Evolutionary conservation across 148 eudicot species (phyloP), one percentile per base, ranked within the genome.

Genomic region (Fagopyrum homotropicum): DNA sequence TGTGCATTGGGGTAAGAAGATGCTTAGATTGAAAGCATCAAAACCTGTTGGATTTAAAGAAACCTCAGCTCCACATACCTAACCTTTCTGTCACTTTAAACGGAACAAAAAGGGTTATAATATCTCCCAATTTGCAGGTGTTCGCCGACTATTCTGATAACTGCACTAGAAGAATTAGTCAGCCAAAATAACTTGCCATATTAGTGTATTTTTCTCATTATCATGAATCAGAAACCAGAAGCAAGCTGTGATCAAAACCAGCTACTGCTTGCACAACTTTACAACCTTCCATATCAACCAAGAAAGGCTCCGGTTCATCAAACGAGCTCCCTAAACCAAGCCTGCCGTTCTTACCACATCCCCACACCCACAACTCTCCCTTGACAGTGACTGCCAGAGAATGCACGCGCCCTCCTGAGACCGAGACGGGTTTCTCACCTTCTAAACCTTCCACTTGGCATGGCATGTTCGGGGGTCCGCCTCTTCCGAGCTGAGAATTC

Each of bases 291-390:
- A 88, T 71, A 75, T 92, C 98, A 66, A 92, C 82, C 73, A 81
- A 73, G 69, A 75, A 72, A 1, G 97, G 99, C 80, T 96, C 99
- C 4, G 77, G 80, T 80, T 88, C 98, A 85, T 89, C 93, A 45
- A 59, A 77, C 16, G 98, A 93, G 82, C 99, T 86, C 72, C 93
- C 93, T 74, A 96, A 85, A 68, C 99, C 99, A 9, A 96, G 97
- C 84, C 98, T 83, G 4, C 99, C 99, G 76, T 86, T 96, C 78
- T 82, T 89, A 80, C 98, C 99, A 64, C 97, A 89, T 56, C 98
- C 99, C 99, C 99, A 96, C 77, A 73, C 82, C 94, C 90, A 92
- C 44, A 92, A 71, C 81, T 91, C 86, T 19, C 88, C 82, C 11
- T 80, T 76, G 4, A 79, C 77, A 22, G 91, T 92, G 30, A 92